Evolutionary conservation across 768 basidiomycete genomes (phyloP), one percentile per base, ranked within the genome.

Genomic region (Tricholoma sp.): DNA sequence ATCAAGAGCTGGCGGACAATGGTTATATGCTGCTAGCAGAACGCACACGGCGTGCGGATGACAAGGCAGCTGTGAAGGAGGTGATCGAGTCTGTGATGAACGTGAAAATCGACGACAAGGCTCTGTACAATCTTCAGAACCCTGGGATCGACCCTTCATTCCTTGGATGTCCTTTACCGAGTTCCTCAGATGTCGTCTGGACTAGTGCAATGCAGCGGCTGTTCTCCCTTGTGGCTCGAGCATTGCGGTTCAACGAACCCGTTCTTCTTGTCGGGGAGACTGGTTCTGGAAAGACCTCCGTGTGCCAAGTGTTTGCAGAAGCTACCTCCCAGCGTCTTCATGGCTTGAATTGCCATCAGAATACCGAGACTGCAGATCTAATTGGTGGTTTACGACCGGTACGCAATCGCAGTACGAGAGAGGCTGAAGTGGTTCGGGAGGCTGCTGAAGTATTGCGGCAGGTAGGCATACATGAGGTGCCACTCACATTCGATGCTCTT

Each of bases 1-100:
- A 94, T 68, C 91, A 97, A 65, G 88, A 97, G 64, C 78, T 99
- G 54, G 97, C 96, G 0, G 86, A 94, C 62, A 92, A 98, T 61
- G 97, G 97, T 0, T 98, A 94, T 72, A 98, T 99, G 95, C 78
- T 99, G 10, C 76, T 99, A 11, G 97, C 93, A 0, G 97, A 98
- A 71, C 85, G 97, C 33, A 80, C 91, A 9, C 80, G 97, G 31
- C 81, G 85, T 29, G 75, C 79, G 2, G 95, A 98, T 56, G 97
- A 98, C 70, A 94, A 90, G 66, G 66, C 74, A 4, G 85, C 87
- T 15, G 96, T 98, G 57, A 96, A 95, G 71, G 91, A 94, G 59
- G 89, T 98, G 50, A 86, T 99, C 55, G 94, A 98, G 70, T 76
- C 80, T 3, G 74, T 92, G 58, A 91, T 99, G 87, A 89, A 87